Conservation (phyloP, 345 rosid genomes). For the Stellera chamaejasme region DNA sequence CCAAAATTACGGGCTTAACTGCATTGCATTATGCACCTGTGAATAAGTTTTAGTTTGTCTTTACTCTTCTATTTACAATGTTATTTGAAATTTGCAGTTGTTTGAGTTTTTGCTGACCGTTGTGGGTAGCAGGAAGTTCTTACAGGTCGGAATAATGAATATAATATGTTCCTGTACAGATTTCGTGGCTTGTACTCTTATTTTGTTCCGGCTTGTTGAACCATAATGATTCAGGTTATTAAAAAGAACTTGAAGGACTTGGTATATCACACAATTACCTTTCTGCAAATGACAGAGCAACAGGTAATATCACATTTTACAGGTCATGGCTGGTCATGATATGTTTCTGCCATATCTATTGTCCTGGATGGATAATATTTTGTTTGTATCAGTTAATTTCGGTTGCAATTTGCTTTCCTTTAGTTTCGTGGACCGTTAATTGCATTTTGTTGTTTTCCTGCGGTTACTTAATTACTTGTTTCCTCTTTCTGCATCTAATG, state of each 20-base stretch:
- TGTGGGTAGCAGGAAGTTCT: constrained; percentile 56
- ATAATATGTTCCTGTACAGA: background rate
- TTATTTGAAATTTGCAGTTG: constrained; percentile 41
- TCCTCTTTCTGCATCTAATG: background rate
- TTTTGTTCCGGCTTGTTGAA: constrained; percentile 2
- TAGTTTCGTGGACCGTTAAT: background rate
- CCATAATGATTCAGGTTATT: constrained; percentile 40
- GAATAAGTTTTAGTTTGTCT: constrained; percentile 2
- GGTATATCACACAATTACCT: constrained; percentile 70
- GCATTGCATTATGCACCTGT: no score
- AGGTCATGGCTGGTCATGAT: constrained; percentile 4
- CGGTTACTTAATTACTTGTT: no score
- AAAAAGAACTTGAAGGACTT: constrained; percentile 51
- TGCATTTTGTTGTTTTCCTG: background rate
- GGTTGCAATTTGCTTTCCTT: background rate
- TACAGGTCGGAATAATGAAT: constrained; percentile 43
- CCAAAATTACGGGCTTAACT: no score
- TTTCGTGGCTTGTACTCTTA: constrained; percentile 6
- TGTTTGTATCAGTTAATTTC: background rate
- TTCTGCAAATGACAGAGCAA: constrained; percentile 85
- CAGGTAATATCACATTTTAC: constrained; percentile 39
- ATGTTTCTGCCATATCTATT: background rate
- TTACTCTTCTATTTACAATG: constrained; percentile 5
- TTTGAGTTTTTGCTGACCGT: constrained; percentile 83
- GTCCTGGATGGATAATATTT: background rate